phyloP scores from a whole-genome alignment of 352 stramenopile genomes.

The Phytophthora pisi region DNA sequence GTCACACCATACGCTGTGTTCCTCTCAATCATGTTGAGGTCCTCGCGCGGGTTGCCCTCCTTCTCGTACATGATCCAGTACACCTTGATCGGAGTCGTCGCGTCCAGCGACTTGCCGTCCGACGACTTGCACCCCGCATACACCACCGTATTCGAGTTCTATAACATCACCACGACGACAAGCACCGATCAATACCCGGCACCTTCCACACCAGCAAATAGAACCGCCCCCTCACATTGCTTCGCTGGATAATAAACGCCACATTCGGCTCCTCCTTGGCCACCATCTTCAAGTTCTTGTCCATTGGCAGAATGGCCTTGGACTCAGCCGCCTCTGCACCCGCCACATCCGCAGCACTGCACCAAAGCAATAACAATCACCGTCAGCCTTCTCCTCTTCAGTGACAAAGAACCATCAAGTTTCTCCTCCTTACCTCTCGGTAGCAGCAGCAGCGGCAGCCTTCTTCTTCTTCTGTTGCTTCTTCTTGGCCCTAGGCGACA shows the following conservation, averaged over 20 bases:
- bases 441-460: background rate
- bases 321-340: slow-evolving; percentile 9
- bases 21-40: slow-evolving; percentile 87
- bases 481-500: slow-evolving; percentile 38
- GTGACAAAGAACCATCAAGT: background rate
- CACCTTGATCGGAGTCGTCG: slow-evolving; percentile 67
- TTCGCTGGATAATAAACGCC: slow-evolving; percentile 88
- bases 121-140: slow-evolving; percentile 61
- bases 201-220: background rate
- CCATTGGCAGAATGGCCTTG: slow-evolving; percentile 56
- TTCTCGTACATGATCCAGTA: slow-evolving; percentile 92
- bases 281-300: slow-evolving; percentile 70
- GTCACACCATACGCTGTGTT: slow-evolving; percentile 82
- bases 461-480: slow-evolving; percentile 48
- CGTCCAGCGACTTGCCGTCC: slow-evolving; percentile 56
- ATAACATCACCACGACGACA: slow-evolving; percentile 1
- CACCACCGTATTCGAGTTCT: slow-evolving; percentile 89
- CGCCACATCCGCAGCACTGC: slow-evolving; percentile 16
- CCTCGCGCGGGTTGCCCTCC: slow-evolving; percentile 63
- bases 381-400: too few species aligned
- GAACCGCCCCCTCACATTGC: slow-evolving; percentile 54
- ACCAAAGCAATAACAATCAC: background rate
- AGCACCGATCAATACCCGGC: background rate
- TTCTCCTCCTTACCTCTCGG: slow-evolving; percentile 7
- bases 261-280: slow-evolving; percentile 76